A percentile compares a stretch with the other conserved stretches of the same genome.
Evolutionary conservation across 169 alveolate species (phyloP).

Genomic region (Fabrea salina): DNA sequence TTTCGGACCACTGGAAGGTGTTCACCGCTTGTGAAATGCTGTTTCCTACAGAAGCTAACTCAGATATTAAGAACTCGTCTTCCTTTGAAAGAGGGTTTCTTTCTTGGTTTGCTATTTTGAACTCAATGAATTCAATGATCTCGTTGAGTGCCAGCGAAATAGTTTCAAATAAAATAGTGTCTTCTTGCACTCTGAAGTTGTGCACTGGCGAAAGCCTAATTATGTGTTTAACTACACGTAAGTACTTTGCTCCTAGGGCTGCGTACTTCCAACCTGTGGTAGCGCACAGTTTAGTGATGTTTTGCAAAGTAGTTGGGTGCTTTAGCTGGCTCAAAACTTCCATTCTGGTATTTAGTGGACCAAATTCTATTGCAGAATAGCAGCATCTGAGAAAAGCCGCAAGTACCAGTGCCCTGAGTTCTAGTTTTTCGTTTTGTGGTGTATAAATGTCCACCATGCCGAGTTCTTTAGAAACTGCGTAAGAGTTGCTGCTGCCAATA

Average conservation of each 20-base stretch:
- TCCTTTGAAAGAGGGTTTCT: slow-evolving; percentile 15
- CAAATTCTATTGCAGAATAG: slow-evolving; percentile 49
- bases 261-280: slow-evolving; percentile 61
- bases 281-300: slow-evolving; percentile 49
- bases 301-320: slow-evolving; percentile 33
- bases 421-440: neutral
- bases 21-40: neutral
- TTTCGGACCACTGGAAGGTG: slow-evolving; percentile 17
- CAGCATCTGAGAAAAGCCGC: slow-evolving; percentile 49
- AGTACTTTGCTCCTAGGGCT: slow-evolving; percentile 48
- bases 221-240: slow-evolving; percentile 50
- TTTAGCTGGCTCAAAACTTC: slow-evolving; percentile 38
- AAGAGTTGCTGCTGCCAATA: slow-evolving; percentile 12
- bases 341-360: slow-evolving; percentile 30
- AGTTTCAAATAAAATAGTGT: neutral
- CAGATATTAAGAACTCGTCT: neutral
- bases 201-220: slow-evolving; percentile 32
- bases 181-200: slow-evolving; percentile 10
- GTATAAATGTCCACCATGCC: neutral
- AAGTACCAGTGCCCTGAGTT: slow-evolving; percentile 34
- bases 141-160: slow-evolving; percentile 8
- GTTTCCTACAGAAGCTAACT: neutral
- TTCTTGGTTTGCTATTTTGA: neutral
- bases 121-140: neutral
- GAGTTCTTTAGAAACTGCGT: neutral